phyloP scores from a whole-genome alignment of 768 basidiomycete species.

The Tubosaeta sp. region DNA sequence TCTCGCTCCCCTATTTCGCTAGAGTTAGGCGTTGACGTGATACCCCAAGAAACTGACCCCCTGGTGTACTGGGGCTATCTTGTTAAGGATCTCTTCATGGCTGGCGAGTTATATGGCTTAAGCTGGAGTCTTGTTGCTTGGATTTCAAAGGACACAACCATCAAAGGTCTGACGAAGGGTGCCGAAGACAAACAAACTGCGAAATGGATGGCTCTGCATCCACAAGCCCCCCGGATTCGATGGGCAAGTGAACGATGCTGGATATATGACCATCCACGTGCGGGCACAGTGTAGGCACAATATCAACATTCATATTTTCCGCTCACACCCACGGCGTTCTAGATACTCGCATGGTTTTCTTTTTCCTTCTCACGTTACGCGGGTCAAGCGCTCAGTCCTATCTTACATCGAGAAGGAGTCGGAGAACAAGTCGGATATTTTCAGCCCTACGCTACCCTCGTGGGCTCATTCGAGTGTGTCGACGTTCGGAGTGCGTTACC shows the following conservation, averaged over 20 bases:
- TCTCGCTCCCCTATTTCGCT: not conserved
- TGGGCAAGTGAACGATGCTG: slow-evolving; percentile 94
- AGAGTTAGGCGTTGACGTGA: not conserved
- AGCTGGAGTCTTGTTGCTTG: slow-evolving; percentile 87
- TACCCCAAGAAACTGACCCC: slow-evolving; percentile 39
- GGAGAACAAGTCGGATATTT: slow-evolving; percentile 32
- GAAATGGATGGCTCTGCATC: slow-evolving; percentile 89
- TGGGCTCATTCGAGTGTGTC: slow-evolving; percentile 85
- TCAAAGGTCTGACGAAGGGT: slow-evolving; percentile 66
- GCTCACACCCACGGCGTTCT: slow-evolving; percentile 3
- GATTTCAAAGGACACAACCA: slow-evolving; percentile 69
- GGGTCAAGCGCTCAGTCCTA: slow-evolving; percentile 56
- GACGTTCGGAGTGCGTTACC: slow-evolving; percentile 75
- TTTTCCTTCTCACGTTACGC: slow-evolving; percentile 82
- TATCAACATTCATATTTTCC: not conserved
- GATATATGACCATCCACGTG: slow-evolving; percentile 97
- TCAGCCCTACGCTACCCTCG: slow-evolving; percentile 45
- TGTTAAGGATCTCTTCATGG: slow-evolving; percentile 93
- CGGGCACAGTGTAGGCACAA: slow-evolving; percentile 78
- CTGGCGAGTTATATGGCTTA: slow-evolving; percentile 87
- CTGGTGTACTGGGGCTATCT: slow-evolving; percentile 87
- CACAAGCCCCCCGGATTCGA: slow-evolving; percentile 68
- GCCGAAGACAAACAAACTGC: slow-evolving; percentile 93
- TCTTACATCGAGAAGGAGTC: slow-evolving; percentile 46
- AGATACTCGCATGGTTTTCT: slow-evolving; percentile 94